phyloP scores from a whole-genome alignment of 495 filamentous ascomycete genomes.

The Daldinia childiae region DNA sequence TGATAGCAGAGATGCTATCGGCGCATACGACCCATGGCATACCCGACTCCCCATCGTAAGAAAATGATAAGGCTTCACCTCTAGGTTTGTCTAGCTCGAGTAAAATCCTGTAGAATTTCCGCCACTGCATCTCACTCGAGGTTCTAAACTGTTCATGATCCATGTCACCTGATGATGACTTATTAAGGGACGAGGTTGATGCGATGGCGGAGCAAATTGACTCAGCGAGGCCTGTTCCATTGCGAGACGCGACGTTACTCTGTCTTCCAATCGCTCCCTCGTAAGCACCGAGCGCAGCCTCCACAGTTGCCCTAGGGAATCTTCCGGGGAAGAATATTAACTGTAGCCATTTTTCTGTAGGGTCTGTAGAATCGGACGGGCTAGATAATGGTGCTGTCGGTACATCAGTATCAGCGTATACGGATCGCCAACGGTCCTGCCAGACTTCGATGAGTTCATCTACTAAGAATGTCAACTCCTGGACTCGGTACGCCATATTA shows the following conservation, averaged over 20 bases:
- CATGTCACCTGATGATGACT: slow-evolving; percentile 68
- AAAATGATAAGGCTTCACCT: slow-evolving; percentile 78
- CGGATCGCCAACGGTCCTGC: slow-evolving; percentile 75
- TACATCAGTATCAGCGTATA: slow-evolving; percentile 69
- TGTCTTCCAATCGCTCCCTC: slow-evolving; percentile 64
- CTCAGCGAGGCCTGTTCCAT: slow-evolving; percentile 64
- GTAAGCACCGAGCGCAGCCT: slow-evolving; percentile 81
- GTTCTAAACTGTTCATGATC: slow-evolving; percentile 76
- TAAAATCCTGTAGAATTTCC: slow-evolving; percentile 84
- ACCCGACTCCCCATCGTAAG: slow-evolving; percentile 72
- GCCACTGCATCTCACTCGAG: slow-evolving; percentile 85
- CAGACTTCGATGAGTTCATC: slow-evolving; percentile 64
- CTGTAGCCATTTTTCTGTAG: slow-evolving; percentile 72
- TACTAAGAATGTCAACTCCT: slow-evolving; percentile 56
- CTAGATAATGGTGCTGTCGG: slow-evolving; percentile 64
- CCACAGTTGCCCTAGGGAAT: slow-evolving; percentile 78
- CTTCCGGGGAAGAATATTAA: slow-evolving; percentile 85
- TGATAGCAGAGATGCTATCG: slow-evolving; percentile 78
- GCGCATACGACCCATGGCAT: slow-evolving; percentile 85
- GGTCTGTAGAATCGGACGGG: slow-evolving; percentile 70
- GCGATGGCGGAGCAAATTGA: slow-evolving; percentile 77
- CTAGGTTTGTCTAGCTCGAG: slow-evolving; percentile 86
- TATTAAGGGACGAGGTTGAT: slow-evolving; percentile 67
- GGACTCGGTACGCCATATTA: slow-evolving; percentile 78
- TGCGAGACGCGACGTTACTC: slow-evolving; percentile 52